These are phyloP conservation scores for Albophoma yamanashiensis DNA, from an alignment of 2,329 filamentous ascomycete genomes.

Conservation along the genomic window DNA sequence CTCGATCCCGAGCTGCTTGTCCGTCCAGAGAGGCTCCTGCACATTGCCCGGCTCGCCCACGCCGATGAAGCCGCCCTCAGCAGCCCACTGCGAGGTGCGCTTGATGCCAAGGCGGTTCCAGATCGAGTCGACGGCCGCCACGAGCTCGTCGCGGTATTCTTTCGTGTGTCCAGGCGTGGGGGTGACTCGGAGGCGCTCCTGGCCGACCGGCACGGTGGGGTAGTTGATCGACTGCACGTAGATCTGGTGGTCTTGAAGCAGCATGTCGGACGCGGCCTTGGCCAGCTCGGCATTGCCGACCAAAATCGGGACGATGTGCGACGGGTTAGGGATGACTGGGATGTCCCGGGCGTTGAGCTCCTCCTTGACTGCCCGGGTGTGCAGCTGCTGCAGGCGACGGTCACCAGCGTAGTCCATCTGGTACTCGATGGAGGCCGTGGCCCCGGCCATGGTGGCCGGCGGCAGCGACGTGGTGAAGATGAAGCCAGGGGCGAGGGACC, in stretches of 20 bases:
- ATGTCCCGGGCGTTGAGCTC: constrained; percentile 71
- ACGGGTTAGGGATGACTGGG: constrained; percentile 94
- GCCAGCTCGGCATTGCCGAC: constrained; percentile 91
- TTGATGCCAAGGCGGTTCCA: constrained; percentile 86
- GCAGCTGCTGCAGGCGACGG: constrained; percentile 84
- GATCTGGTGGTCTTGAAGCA: constrained; percentile 81
- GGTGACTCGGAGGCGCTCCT: constrained; percentile 91
- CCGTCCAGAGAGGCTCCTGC: constrained; percentile 77
- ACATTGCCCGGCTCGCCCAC: constrained; percentile 63
- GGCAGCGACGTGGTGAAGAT: constrained; percentile 98
- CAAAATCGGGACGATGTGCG: constrained; percentile 87
- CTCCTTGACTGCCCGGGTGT: constrained; percentile 90
- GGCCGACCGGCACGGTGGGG: constrained; percentile 93
- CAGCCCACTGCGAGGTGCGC: constrained; percentile 85
- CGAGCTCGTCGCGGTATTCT: constrained; percentile 75
- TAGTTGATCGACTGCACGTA: constrained; percentile 99
- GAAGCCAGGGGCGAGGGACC: constrained; percentile 91
- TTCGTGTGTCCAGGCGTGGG: constrained; percentile 87
- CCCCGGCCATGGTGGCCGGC: constrained; percentile 93
- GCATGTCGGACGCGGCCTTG: constrained; percentile 83
- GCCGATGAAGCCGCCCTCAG: constrained; percentile 85
- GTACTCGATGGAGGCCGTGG: constrained; percentile 84
- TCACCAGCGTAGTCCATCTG: constrained; percentile 80
- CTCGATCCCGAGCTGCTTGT: constrained; percentile 72
- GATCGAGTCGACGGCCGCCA: constrained; percentile 74